A percentile compares a stretch with the other conserved stretches of the same genome.
Evolutionary conservation across 495 filamentous ascomycete genomes (phyloP).

Genomic region (Tetracladium marchalianum): DNA sequence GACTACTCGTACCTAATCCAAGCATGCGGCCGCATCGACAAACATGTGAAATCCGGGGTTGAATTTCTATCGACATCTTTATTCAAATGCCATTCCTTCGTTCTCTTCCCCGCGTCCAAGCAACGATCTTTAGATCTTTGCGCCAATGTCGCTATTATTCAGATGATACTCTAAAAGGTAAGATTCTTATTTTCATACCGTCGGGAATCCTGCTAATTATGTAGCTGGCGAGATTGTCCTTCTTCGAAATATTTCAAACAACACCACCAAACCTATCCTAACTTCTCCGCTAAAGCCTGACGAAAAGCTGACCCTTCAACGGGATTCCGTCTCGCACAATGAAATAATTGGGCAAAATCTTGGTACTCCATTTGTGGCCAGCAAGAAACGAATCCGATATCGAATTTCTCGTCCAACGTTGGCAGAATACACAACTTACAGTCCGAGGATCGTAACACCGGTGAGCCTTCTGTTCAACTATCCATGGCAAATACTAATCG

Average conservation of each 20-base stretch:
- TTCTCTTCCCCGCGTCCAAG: no score
- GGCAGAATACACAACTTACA: slow-evolving; percentile 58
- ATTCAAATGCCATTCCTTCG: no score
- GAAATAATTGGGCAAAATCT: slow-evolving; percentile 53
- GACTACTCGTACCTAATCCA: no score
- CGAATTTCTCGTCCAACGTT: slow-evolving; percentile 54
- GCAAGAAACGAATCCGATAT: slow-evolving; percentile 35
- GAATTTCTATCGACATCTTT: no score
- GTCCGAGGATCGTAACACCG: slow-evolving; percentile 59
- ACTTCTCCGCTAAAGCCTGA: slow-evolving; percentile 37
- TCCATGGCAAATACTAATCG: no score
- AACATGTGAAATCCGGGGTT: no score
- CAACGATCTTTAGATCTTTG: no score
- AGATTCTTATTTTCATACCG: no score
- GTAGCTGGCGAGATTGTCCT: slow-evolving; percentile 16
- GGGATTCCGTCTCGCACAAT: slow-evolving; percentile 44
- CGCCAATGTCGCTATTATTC: no score
- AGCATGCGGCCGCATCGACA: no score
- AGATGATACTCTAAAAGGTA: no score
- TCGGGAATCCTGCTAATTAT: neutral
- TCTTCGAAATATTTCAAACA: slow-evolving; percentile 4
- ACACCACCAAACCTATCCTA: slow-evolving; percentile 3
- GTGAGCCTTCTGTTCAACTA: slow-evolving; percentile 39
- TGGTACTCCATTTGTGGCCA: slow-evolving; percentile 43
- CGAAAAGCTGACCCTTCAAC: slow-evolving; percentile 34